phyloP scores from a whole-genome alignment of 768 basidiomycete species.

The Sarcomyxa edulis region DNA sequence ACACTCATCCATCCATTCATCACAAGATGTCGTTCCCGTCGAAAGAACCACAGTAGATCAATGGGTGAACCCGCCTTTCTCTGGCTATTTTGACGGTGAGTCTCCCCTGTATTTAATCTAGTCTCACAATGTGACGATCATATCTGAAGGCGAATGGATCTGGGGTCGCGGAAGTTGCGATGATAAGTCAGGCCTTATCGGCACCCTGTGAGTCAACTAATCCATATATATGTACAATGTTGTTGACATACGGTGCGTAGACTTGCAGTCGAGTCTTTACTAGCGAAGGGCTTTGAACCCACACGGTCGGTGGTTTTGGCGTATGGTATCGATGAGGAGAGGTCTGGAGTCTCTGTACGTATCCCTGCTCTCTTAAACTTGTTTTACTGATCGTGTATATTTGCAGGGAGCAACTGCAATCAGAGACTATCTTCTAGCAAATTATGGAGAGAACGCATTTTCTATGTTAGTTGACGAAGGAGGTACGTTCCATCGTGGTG shows the following conservation, averaged over 20 bases:
- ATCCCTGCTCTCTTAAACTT: too few species aligned
- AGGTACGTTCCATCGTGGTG: background rate
- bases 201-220: slow-evolving; percentile 20
- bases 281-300: slow-evolving; percentile 11
- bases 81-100: slow-evolving; percentile 39
- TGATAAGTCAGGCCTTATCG: slow-evolving; percentile 47
- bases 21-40: slow-evolving; percentile 56
- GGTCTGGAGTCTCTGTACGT: slow-evolving; percentile 25
- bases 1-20: slow-evolving; percentile 10
- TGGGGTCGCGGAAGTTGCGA: slow-evolving; percentile 53
- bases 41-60: slow-evolving; percentile 34
- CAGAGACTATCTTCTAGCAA: slow-evolving; percentile 29
- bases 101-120: background rate
- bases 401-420: slow-evolving; percentile 37
- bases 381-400: background rate
- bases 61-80: slow-evolving; percentile 47
- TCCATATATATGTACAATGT: background rate
- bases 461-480: slow-evolving; percentile 69
- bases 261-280: slow-evolving; percentile 10
- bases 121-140: background rate
- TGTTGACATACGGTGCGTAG: background rate
- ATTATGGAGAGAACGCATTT: slow-evolving; percentile 52
- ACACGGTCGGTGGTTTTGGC: slow-evolving; percentile 15
- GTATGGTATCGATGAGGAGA: slow-evolving; percentile 52
- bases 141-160: slow-evolving; percentile 33